phyloP scores from a whole-genome alignment of 23 red algal genomes.

The Gracilaria caudata region DNA sequence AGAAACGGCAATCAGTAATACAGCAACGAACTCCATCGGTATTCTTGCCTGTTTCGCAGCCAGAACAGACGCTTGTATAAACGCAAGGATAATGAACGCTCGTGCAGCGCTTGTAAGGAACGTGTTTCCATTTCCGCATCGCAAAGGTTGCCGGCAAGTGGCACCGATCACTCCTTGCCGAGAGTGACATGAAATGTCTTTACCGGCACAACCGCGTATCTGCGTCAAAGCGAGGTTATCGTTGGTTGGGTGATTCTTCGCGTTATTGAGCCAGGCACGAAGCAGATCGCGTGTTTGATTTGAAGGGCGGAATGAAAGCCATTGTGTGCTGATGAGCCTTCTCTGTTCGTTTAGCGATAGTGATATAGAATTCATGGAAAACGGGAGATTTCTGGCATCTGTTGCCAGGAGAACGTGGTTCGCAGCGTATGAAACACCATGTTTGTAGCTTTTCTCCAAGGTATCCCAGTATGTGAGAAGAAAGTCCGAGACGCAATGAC shows the following conservation, averaged over 20 bases:
- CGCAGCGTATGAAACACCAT: slow-evolving; percentile 1
- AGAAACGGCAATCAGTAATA: slow-evolving; percentile 2
- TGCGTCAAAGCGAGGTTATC: neutral
- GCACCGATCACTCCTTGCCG: slow-evolving; percentile 6
- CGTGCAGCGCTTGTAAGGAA: neutral
- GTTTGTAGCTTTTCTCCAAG: neutral
- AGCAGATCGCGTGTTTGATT: slow-evolving; percentile 13
- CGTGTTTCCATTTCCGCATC: slow-evolving; percentile 13
- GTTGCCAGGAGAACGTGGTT: neutral
- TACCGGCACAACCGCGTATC: slow-evolving; percentile 25
- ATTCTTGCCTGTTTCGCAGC: neutral
- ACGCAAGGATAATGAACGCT: neutral
- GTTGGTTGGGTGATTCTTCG: slow-evolving; percentile 22
- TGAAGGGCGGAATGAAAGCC: slow-evolving; percentile 22
- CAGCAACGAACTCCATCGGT: neutral
- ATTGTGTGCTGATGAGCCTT: slow-evolving; percentile 10
- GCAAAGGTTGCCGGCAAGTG: neutral
- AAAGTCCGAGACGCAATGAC: slow-evolving; percentile 29
- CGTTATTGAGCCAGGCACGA: slow-evolving; percentile 9
- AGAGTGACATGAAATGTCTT: slow-evolving; percentile 9
- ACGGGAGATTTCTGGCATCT: slow-evolving; percentile 7
- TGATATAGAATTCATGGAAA: neutral
- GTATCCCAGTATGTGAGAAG: slow-evolving; percentile 19
- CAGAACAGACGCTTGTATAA: neutral
- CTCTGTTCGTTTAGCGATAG: slow-evolving; percentile 13